Conservation (phyloP, 768 basidiomycete genomes). For the Kwoniella bestiolae region DNA sequence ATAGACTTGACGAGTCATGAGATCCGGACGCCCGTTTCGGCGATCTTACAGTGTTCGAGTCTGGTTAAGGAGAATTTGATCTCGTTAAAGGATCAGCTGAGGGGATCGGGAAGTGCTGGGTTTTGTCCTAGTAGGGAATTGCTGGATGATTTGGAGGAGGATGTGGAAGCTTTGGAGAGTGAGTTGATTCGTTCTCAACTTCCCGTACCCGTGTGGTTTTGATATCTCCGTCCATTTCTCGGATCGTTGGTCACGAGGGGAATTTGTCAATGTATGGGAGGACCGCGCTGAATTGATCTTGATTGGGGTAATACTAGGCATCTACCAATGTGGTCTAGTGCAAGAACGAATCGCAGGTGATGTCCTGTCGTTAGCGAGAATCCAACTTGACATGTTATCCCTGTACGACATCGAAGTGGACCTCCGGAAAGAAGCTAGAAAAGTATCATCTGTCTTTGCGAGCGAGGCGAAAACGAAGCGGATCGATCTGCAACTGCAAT, state of each 20-base stretch:
- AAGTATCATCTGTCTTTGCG: conserved; percentile 55
- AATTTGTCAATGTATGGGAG: too few species aligned
- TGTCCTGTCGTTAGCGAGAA: conserved; percentile 47
- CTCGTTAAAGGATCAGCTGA: conserved; percentile 41
- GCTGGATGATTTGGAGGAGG: conserved; percentile 51
- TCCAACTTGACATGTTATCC: conserved; percentile 53
- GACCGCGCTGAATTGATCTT: background rate
- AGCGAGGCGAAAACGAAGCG: conserved; percentile 53
- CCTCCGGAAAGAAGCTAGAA: conserved; percentile 47
- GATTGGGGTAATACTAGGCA: conserved; percentile 21
- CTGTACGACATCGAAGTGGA: conserved; percentile 54
- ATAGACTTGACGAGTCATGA: conserved; percentile 58
- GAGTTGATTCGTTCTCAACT: conserved; percentile 26
- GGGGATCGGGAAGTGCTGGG: conserved; percentile 19
- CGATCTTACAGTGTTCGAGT: conserved; percentile 56
- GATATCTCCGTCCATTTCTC: too few species aligned
- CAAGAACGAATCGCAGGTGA: conserved; percentile 57
- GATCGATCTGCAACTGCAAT: conserved; percentile 52
- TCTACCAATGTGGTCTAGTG: conserved; percentile 46
- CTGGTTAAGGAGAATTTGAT: conserved; percentile 51
- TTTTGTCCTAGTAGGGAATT: conserved; percentile 44
- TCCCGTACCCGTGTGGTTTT: too few species aligned
- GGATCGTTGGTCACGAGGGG: too few species aligned
- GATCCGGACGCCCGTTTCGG: conserved; percentile 56
- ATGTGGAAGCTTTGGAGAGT: conserved; percentile 56